Percentiles rank a stretch among this genome's conserved stretches.
phyloP scores from a whole-genome alignment of 2,329 filamentous ascomycete genomes.

The Calonectria honghensis region DNA sequence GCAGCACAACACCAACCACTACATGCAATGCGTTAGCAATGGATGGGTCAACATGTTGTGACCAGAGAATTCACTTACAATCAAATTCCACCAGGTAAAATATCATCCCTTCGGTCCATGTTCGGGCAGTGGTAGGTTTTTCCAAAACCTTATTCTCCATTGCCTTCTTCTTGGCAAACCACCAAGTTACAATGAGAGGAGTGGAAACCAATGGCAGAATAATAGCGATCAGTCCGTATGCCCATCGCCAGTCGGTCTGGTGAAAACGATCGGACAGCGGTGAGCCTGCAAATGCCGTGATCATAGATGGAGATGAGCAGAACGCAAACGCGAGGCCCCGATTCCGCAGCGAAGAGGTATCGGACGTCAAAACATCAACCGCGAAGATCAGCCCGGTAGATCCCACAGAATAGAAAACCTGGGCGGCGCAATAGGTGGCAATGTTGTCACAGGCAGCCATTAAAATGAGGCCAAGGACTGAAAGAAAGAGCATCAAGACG shows the following conservation, averaged over 20 bases:
- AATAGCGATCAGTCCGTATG: slow-evolving; percentile 15
- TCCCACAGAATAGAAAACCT: slow-evolving; percentile 76
- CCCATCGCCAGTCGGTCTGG: slow-evolving; percentile 55
- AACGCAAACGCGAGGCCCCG: slow-evolving; percentile 57
- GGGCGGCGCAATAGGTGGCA: slow-evolving; percentile 57
- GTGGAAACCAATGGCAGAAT: slow-evolving; percentile 2
- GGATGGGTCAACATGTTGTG: too few relatives aligned
- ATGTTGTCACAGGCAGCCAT: slow-evolving; percentile 72
- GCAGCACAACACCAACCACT: slow-evolving; percentile 69
- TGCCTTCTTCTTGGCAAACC: neutral
- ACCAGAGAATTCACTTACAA: neutral
- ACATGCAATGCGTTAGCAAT: neutral
- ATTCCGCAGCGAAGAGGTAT: slow-evolving; percentile 65
- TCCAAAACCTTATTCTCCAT: neutral
- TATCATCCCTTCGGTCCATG: slow-evolving; percentile 19
- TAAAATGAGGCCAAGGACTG: slow-evolving; percentile 68
- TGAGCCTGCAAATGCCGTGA: slow-evolving; percentile 59
- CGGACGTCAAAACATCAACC: slow-evolving; percentile 77
- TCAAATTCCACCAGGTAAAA: slow-evolving; percentile 53
- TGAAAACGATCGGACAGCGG: slow-evolving; percentile 49
- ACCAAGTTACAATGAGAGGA: slow-evolving; percentile 14
- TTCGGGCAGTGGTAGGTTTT: neutral
- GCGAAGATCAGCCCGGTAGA: slow-evolving; percentile 73
- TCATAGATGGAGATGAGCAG: slow-evolving; percentile 59
- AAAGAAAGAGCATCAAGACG: slow-evolving; percentile 55